Conservation (phyloP, 2,329 filamentous ascomycete species). For the Ceratocystis variospora region DNA sequence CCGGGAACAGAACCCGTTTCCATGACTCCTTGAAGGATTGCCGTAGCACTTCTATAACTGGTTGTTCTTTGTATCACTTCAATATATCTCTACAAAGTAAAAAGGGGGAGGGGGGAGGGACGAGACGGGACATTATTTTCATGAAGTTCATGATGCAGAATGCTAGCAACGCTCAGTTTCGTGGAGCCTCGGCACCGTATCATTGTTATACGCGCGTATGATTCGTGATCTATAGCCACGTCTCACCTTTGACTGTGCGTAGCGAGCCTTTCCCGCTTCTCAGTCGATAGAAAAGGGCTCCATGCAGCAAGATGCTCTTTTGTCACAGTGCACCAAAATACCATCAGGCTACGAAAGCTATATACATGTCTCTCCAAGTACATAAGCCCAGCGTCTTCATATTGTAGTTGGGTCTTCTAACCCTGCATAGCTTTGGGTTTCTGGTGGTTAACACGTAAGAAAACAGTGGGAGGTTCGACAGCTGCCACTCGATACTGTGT, state of each 20-base stretch:
- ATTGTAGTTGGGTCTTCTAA: not conserved
- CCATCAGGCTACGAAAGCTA: not conserved
- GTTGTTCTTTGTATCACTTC: conserved; percentile 1
- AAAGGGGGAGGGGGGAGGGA: not conserved
- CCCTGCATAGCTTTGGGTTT: not conserved
- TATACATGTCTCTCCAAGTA: not conserved
- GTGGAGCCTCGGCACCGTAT: too few species aligned
- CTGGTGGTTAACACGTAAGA: not conserved
- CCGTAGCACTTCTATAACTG: conserved; percentile 1
- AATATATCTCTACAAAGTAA: not conserved
- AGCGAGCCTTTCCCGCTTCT: not conserved
- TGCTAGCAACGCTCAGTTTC: not conserved
- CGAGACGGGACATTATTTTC: not conserved
- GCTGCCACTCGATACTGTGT: not conserved
- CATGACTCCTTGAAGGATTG: not conserved
- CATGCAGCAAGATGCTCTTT: not conserved
- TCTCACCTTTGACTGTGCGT: conserved; percentile 2
- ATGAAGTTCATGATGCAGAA: not conserved
- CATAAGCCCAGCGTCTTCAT: not conserved
- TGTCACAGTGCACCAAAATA: not conserved
- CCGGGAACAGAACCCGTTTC: not conserved
- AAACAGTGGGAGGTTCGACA: not conserved
- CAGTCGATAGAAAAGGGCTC: not conserved
- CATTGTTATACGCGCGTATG: too few species aligned
- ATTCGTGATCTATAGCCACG: not conserved